Conservation (phyloP, 805 yeast species). For the Kuraishia borneana region DNA sequence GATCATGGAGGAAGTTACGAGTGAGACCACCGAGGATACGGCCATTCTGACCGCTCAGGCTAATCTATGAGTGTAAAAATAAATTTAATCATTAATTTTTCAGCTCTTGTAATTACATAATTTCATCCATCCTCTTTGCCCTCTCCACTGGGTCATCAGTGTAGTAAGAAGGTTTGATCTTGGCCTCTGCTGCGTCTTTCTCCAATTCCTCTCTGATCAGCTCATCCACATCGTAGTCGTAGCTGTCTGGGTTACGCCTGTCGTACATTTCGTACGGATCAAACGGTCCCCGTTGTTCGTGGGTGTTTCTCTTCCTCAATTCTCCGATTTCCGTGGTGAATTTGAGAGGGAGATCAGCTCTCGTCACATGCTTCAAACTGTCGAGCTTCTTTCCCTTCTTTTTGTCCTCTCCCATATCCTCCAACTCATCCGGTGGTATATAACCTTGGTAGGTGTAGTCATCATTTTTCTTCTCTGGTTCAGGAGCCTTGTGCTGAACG, state of each 20-base stretch:
- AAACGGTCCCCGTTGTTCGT: slow-evolving; percentile 4
- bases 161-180: neutral
- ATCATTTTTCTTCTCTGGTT: neutral
- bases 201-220: slow-evolving; percentile 24
- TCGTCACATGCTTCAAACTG: slow-evolving; percentile 11
- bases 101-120: too few species aligned
- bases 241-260: slow-evolving; percentile 25
- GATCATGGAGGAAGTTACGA: neutral
- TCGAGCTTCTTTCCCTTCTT: neutral
- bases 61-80: neutral
- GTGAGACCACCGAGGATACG: neutral
- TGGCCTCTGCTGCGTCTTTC: slow-evolving; percentile 11
- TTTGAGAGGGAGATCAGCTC: slow-evolving; percentile 17
- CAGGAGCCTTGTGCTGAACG: slow-evolving; percentile 2
- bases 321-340: slow-evolving; percentile 10
- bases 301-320: slow-evolving; percentile 7
- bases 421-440: slow-evolving; percentile 19
- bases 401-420: slow-evolving; percentile 1
- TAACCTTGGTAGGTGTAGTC: slow-evolving; percentile 8
- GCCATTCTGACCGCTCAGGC: neutral
- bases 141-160: neutral
- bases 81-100: neutral
- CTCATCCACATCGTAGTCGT: slow-evolving; percentile 37
- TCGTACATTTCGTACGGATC: slow-evolving; percentile 1
- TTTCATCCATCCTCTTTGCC: neutral